Base-by-base conservation (phyloP, 2,329 filamentous ascomycete species). In the Alternaria consortialis region DNA sequence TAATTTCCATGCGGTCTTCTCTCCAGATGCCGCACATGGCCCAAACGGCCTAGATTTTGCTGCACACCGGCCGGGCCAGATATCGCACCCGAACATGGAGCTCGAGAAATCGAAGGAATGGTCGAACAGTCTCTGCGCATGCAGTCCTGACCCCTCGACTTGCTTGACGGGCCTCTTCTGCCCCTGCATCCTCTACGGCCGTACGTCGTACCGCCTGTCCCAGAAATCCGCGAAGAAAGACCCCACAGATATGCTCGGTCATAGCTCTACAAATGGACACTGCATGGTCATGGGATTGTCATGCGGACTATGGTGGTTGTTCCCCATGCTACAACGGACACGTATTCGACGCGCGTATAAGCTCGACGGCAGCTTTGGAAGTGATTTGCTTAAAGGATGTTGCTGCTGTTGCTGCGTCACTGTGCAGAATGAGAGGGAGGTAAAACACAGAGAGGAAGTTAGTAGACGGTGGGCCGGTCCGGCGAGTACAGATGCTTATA, bases 381-480 rank as follows among this genome's bases (percentile, higher is more conserved):
- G 71, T 5, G 82, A 84, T 64, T 58, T 77, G 15, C 56, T 77
- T 0, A 69, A 71, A 23, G 70, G 74, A 1, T 77, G 74, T 27
- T 83, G 79, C 60, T 84, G 81, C 64, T 77, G 75, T 12, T 77
- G 76, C 48, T 83, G 82, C 58, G 73, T 76, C 9, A 71, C 77
- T 1, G 77, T 83, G 53, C 80, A 82, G 65, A 80, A 80, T 62
- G 82, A 84, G 68, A 73, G 80, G 34, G 82, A 84, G 65, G 72
- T 84, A 5, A 73, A 74, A 51, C 73, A 71, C 11, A 71, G 82
- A 53, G 81, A 84, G 67, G 80, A 87, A 62, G 71, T 64, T 32
- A 66, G 63, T 43, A 72, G 76, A 57, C 61, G 74, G 32, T 78
- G 71, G 72, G 79, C 79, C 1, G 79, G 79, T 1, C 79, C 79